phyloP scores from a whole-genome alignment of 202 grass and related monocot species.

The Panicum virgatum region DNA sequence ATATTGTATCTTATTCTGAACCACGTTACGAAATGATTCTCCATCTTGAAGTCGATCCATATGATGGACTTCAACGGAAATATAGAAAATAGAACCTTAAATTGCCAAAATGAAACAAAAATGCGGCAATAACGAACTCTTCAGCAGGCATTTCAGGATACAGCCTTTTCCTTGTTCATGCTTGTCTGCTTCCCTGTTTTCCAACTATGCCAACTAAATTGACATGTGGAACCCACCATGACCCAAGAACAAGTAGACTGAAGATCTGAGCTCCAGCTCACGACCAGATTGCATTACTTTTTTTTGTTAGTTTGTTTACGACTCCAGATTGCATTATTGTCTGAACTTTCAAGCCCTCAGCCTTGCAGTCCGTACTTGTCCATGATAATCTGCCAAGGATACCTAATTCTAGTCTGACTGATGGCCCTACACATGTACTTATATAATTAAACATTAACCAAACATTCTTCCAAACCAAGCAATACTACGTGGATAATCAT shows the following conservation, averaged over 20 bases:
- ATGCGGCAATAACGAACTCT: not conserved
- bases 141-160: not conserved
- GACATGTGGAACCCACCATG: slow-evolving; percentile 29
- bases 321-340: slow-evolving; percentile 8
- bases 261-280: slow-evolving; percentile 40
- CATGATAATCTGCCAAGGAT: slow-evolving; percentile 34
- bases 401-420: slow-evolving; percentile 45
- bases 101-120: not conserved
- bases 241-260: not conserved
- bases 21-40: not conserved
- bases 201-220: not conserved
- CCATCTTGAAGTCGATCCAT: not conserved
- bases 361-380: slow-evolving; percentile 22
- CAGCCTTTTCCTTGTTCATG: not conserved
- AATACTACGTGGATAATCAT: slow-evolving; percentile 36
- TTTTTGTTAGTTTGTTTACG: slow-evolving; percentile 8
- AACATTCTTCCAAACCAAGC: slow-evolving; percentile 53
- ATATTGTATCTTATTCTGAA: not conserved
- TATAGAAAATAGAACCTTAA: not conserved
- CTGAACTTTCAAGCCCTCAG: not conserved
- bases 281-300: slow-evolving; percentile 10
- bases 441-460: slow-evolving; percentile 34
- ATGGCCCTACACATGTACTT: slow-evolving; percentile 33
- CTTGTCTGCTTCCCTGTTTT: not conserved
- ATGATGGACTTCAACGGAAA: not conserved